These are phyloP conservation scores for Haplosporangium sp. DNA, from an alignment of 371 early-diverging fungal genomes.

Conservation along the genomic window DNA sequence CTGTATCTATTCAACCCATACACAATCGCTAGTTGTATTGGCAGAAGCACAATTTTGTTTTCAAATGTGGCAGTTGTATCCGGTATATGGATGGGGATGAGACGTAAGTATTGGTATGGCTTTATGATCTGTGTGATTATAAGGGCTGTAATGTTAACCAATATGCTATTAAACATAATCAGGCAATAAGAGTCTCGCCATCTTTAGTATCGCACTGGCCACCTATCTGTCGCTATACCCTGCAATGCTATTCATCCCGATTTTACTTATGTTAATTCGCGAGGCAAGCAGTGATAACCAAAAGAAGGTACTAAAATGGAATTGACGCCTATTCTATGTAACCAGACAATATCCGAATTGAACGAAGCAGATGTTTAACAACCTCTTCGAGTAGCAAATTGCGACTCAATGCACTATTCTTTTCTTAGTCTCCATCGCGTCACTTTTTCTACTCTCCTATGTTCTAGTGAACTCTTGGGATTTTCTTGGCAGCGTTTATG, in stretches of 20 bases:
- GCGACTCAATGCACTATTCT: constrained; percentile 26
- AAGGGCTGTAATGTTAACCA: neutral
- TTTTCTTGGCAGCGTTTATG: constrained; percentile 78
- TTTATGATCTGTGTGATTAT: too few relatives aligned
- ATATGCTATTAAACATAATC: neutral
- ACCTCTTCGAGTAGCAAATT: constrained; percentile 17
- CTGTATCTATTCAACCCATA: constrained; percentile 89
- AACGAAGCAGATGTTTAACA: too few relatives aligned
- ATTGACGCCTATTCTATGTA: neutral
- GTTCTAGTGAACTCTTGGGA: constrained; percentile 77
- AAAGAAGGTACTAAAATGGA: constrained; percentile 5
- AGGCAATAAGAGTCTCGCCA: constrained; percentile 63
- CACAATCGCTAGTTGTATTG: constrained; percentile 79
- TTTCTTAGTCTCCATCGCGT: constrained; percentile 55
- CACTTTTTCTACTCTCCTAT: constrained; percentile 69
- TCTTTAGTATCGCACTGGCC: constrained; percentile 81
- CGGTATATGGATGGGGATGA: constrained; percentile 74
- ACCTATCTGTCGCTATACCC: constrained; percentile 88
- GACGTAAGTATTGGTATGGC: constrained; percentile 58
- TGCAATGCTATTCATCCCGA: constrained; percentile 78
- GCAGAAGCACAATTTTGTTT: constrained; percentile 80
- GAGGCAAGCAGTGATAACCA: constrained; percentile 4
- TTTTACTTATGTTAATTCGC: constrained; percentile 60
- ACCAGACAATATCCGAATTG: neutral
- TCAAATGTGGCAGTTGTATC: constrained; percentile 77